Evolutionary conservation across 2,329 filamentous ascomycete genomes (phyloP).

Genomic region (Penicillium occitanis): DNA sequence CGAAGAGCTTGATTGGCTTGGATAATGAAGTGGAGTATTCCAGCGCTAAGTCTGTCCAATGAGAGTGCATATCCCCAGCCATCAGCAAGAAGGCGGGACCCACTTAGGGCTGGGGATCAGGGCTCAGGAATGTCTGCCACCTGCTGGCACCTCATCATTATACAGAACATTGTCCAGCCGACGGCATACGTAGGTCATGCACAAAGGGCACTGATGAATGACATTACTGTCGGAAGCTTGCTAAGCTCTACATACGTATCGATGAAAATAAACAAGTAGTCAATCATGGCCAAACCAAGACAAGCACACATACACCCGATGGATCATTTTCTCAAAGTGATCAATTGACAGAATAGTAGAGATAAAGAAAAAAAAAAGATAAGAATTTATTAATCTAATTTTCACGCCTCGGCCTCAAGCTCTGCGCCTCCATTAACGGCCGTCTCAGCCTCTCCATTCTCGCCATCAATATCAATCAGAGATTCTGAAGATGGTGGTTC

Average conservation of each 20-base stretch:
- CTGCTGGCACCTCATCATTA: neutral
- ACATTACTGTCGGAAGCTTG: neutral
- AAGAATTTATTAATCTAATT: constrained; percentile 9
- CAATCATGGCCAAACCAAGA: neutral
- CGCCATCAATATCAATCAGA: constrained; percentile 44
- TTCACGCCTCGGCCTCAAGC: constrained; percentile 23
- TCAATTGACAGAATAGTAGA: neutral
- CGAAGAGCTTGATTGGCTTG: neutral
- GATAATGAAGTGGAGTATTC: neutral
- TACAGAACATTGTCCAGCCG: neutral
- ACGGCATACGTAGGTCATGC: neutral
- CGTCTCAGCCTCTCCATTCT: constrained; percentile 32
- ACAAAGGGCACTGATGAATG: no score
- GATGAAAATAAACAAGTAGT: neutral
- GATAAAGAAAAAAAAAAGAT: neutral
- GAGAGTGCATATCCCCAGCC: neutral
- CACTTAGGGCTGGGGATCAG: constrained; percentile 1
- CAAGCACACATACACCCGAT: constrained; percentile 11
- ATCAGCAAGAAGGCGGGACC: neutral
- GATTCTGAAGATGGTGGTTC: constrained; percentile 40
- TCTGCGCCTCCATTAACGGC: constrained; percentile 35
- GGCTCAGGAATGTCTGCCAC: constrained; percentile 11
- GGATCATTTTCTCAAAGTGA: constrained; percentile 4
- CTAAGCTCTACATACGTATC: neutral
- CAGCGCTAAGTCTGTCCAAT: neutral